phyloP scores from a whole-genome alignment of 306 rosid genomes.

The Inga leiocalycina region DNA sequence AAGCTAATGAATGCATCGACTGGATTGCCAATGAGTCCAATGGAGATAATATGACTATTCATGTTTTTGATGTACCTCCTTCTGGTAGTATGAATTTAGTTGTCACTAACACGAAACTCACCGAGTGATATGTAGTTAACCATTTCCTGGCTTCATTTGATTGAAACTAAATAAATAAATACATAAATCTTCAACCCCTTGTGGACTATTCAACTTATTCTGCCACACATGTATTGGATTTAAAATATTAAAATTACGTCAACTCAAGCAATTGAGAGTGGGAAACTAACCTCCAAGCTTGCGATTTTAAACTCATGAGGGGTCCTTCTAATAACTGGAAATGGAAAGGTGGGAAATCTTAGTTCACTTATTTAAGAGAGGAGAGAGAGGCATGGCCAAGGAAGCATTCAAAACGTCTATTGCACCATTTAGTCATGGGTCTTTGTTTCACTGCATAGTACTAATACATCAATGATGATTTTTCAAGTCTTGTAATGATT shows the following conservation, averaged over 20 bases:
- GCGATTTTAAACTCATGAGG: conserved; percentile 98
- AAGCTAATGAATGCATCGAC: background rate
- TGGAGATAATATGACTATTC: background rate
- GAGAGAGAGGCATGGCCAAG: background rate
- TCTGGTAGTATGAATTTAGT: background rate
- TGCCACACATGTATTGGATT: conserved; percentile 1
- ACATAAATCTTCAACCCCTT: background rate
- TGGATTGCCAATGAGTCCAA: background rate
- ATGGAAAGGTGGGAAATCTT: conserved; percentile 22
- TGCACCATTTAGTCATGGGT: background rate
- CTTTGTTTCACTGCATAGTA: background rate
- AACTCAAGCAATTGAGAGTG: conserved; percentile 5
- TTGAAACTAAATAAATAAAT: background rate
- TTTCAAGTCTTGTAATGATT: background rate
- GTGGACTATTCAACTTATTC: conserved; percentile 26
- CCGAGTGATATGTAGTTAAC: background rate
- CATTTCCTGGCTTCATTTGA: background rate
- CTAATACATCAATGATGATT: background rate
- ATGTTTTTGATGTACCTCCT: background rate
- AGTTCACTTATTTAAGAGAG: conserved; percentile 22
- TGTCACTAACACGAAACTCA: background rate
- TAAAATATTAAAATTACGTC: conserved; percentile 26
- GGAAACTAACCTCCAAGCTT: conserved; percentile 84
- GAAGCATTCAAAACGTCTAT: background rate
- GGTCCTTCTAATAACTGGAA: conserved; percentile 89